Base-by-base conservation (phyloP, 2,329 filamentous ascomycete species). In the Dactylellina parvicollis region DNA sequence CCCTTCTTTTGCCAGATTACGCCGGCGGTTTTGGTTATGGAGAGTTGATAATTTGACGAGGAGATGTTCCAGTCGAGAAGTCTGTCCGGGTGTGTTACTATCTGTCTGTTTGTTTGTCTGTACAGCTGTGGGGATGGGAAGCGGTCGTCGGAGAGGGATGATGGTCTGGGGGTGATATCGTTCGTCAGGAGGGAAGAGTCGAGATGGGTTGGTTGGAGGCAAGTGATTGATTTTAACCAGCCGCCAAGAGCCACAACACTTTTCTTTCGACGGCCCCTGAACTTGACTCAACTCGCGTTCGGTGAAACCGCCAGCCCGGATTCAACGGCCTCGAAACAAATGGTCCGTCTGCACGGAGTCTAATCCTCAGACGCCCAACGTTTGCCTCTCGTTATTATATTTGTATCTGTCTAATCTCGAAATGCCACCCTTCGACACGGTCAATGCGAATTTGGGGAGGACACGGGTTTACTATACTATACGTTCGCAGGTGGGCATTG, bases 221-320 rank as follows among this genome's bases (percentile, higher is more conserved):
- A 16, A 36, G 7, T 26, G 38, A n/a, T n/a, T n/a, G 40, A 47
- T 44, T 64, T 64, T 64, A 64, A 64, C 59, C 47, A 56, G 49
- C 28, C 8, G 59, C 59, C 59, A 64, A 64, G 59, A 12, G 30
- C 16, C 50, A 24, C 55, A 32, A 32, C 38, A 32, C 44, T n/a
- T 7, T n/a, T 9, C 10, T 54, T 54, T 54, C 4, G 16, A 4
- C 4, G 12, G 10, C 40, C 40, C 40, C 40, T 44, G 40, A 44
- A 14, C 4, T 14, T 9, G 34, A 5, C 4, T 14, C 12, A 38
- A 32, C 30, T 32, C 30, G 30, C 4, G 34, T 4, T 4, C 4
- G 16, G 5, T 30, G 22, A 28, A 26, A 49, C 44, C 20, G 20
- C 20, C 3, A 49, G n/a, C n/a, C n/a, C 20, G 2, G 20, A 7